Conservation (phyloP, 148 eudicot genomes). For the Hydrangea macrophylla region DNA sequence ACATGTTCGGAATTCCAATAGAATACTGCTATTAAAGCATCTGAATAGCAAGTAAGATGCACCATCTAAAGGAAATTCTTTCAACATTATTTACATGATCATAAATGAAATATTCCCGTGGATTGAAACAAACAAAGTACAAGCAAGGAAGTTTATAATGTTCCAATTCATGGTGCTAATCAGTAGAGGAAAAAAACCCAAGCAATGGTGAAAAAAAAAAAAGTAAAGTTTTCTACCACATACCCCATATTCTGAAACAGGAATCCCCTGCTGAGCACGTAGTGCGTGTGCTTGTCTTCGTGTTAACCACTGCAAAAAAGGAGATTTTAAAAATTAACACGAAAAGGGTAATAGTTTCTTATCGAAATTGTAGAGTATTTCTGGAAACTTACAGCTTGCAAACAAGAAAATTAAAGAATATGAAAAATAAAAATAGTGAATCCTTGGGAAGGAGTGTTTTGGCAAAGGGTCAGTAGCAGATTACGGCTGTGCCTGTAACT, state of each 20-base stretch:
- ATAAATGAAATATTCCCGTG: neutral
- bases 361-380: too few relatives aligned
- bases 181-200: neutral
- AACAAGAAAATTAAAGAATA: neutral
- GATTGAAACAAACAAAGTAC: too few relatives aligned
- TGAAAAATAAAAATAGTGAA: neutral
- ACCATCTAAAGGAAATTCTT: neutral
- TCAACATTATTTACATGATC: neutral
- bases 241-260: conserved; percentile 89
- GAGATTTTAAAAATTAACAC: neutral
- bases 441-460: neutral
- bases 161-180: too few relatives aligned
- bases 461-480: neutral
- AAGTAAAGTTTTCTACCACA: neutral
- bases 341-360: neutral
- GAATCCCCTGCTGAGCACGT: conserved; percentile 91
- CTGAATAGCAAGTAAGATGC: too few relatives aligned
- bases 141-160: neutral
- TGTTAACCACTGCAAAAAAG: conserved; percentile 59
- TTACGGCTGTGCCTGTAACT: neutral
- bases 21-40: too few relatives aligned
- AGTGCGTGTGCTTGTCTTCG: conserved; percentile 80
- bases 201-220: neutral
- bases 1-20: too few relatives aligned
- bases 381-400: neutral